Evolutionary conservation across 2,329 filamentous ascomycete genomes (phyloP).

Genomic region (Blastomyces parvus): DNA sequence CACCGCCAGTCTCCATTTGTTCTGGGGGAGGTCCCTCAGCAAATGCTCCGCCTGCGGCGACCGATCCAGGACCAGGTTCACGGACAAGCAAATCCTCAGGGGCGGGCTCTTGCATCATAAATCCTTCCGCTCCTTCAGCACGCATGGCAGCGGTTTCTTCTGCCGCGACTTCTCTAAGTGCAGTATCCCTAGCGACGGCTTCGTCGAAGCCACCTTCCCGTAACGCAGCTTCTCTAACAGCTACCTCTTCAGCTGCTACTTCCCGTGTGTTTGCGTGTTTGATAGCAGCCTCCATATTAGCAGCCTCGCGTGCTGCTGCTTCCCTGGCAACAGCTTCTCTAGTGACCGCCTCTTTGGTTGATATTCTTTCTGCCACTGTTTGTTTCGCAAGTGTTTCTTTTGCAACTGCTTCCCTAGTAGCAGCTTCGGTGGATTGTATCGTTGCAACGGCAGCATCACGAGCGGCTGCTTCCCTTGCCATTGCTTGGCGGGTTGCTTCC

Average conservation of each 20-base stretch:
- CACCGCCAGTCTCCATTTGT: neutral
- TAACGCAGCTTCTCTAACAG: neutral
- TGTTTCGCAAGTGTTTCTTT: conserved; percentile 1
- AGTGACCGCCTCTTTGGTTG: conserved; percentile 1
- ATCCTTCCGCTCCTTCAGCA: neutral
- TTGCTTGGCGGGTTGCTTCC: neutral
- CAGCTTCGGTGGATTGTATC: conserved; percentile 3
- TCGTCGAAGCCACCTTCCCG: conserved; percentile 4
- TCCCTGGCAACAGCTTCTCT: conserved; percentile 7
- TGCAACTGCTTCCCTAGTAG: conserved; percentile 1
- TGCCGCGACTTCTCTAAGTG: conserved; percentile 1
- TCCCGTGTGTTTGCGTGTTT: conserved; percentile 9
- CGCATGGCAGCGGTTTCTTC: neutral
- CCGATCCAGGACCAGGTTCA: neutral
- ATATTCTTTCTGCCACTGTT: neutral
- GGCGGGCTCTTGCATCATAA: neutral
- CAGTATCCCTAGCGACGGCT: conserved; percentile 1
- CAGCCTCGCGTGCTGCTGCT: conserved; percentile 1
- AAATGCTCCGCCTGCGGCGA: neutral
- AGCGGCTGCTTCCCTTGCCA: conserved; percentile 6
- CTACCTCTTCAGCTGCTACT: conserved; percentile 7
- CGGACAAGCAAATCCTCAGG: neutral
- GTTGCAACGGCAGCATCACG: conserved; percentile 2
- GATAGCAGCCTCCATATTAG: conserved; percentile 1
- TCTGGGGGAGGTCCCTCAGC: neutral